Base-by-base conservation (phyloP, 139 green algal genomes). In the Astrephomene gubernaculifera region DNA sequence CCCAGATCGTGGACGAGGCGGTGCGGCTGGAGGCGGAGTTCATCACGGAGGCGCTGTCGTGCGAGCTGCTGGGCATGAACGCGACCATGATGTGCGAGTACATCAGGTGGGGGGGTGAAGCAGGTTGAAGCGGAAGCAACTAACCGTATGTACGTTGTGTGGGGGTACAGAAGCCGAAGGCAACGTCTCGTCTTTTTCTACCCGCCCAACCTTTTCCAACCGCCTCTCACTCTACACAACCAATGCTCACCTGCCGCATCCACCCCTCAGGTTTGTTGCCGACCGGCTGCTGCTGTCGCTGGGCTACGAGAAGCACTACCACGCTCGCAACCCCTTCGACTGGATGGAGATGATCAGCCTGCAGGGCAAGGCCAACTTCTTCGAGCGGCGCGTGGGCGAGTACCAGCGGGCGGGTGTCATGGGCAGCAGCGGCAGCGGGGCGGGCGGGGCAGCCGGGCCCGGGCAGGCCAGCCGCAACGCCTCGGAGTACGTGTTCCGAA, bases 21-120 rank as follows among this genome's bases (percentile, higher is more conserved):
- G 98, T 99, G 38, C 85, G 93, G 35, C 97, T 99, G 81, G 98
- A 99, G 92, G 90, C 94, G 73, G 96, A 98, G 93, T 99, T 99
- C 82, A 88, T 80, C 60, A 79, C 52, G 31, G 69, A 92, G 44
- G 90, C 90, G 25, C 72, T 93, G 71, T 86, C 63, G 69, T 71
- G 83, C 10, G 82, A 89, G 41, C 89, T 98, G 45, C 91, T 98
- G 38, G 96, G 96, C 81, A 98, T 98, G 94, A 98, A 98, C 84
- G 89, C 90, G 4, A 64, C 85, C 2, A 79, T 98, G 4, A 98
- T 98, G 96, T 80, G 78, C 21, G 53, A 97, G 82, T 99, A 99
- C 95, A 99, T 99, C 68, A 88, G 98, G 81, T 86, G 36, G 19
- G 78, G n/a, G 29, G n/a, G n/a, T n/a, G n/a, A n/a, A n/a, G n/a